Percentiles rank a stretch among this genome's conserved stretches.
Conservation (phyloP, 306 rosid genomes). For the Lablab purpureus region DNA sequence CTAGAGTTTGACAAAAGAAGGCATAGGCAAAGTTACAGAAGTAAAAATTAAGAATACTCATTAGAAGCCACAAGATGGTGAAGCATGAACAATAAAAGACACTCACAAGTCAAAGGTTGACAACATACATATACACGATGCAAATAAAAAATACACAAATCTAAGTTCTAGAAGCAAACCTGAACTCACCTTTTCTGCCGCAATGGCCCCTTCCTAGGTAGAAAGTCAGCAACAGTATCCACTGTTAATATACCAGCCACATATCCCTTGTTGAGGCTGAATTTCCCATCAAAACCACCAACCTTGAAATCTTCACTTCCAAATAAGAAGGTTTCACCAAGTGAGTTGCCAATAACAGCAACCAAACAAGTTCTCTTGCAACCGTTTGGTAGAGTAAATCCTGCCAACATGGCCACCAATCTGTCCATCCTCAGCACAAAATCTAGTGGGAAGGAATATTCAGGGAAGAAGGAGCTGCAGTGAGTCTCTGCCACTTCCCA, state of each 20-base stretch:
- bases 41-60: conserved; percentile 8
- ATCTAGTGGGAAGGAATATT: conserved; percentile 84
- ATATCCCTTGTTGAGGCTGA: conserved; percentile 85
- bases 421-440: conserved; percentile 88
- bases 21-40: background rate
- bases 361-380: conserved; percentile 90
- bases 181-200: conserved; percentile 79
- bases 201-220: conserved; percentile 83
- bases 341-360: conserved; percentile 76
- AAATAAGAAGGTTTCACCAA: conserved; percentile 64
- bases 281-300: conserved; percentile 76
- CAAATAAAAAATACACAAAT: conserved; percentile 17
- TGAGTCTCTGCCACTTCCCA: conserved; percentile 99
- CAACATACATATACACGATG: conserved; percentile 20
- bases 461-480: conserved; percentile 98
- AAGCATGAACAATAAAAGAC: background rate
- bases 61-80: background rate
- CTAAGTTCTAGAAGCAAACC: conserved; percentile 28
- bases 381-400: conserved; percentile 80
- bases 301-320: conserved; percentile 75
- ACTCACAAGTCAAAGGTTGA: conserved; percentile 23
- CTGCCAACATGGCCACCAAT: conserved; percentile 83
- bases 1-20: conserved; percentile 17
- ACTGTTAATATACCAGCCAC: conserved; percentile 94
- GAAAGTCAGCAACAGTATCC: conserved; percentile 96